Conservation (phyloP, 805 yeast species). For the Candida caryicola region DNA sequence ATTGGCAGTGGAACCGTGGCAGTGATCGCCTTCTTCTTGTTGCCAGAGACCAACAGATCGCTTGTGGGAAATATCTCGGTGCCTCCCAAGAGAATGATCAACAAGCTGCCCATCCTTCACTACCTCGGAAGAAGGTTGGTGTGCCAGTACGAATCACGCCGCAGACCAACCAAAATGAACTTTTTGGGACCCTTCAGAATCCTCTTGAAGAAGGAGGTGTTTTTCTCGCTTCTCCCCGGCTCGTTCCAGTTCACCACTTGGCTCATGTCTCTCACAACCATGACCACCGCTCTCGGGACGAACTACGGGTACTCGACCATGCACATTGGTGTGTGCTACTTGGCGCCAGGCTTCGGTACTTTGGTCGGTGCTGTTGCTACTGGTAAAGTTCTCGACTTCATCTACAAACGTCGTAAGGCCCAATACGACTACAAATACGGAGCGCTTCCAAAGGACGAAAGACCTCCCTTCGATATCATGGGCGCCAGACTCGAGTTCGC, state of each 20-base stretch:
- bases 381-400: slow-evolving; percentile 56
- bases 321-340: slow-evolving; percentile 66
- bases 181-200: slow-evolving; percentile 39
- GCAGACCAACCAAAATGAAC: slow-evolving; percentile 4
- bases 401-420: slow-evolving; percentile 35
- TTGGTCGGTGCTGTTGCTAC: slow-evolving; percentile 55
- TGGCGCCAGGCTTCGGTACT: slow-evolving; percentile 72
- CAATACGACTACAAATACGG: slow-evolving; percentile 28
- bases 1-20: slow-evolving; percentile 55
- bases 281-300: slow-evolving; percentile 52
- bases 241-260: slow-evolving; percentile 67
- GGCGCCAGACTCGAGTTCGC: slow-evolving; percentile 50
- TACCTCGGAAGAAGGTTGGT: slow-evolving; percentile 1
- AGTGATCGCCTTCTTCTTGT: slow-evolving; percentile 22
- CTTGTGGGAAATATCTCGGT: slow-evolving; percentile 76
- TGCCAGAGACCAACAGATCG: slow-evolving; percentile 76
- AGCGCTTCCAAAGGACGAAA: slow-evolving; percentile 14
- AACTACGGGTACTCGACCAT: slow-evolving; percentile 51
- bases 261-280: slow-evolving; percentile 66
- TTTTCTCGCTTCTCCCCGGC: slow-evolving; percentile 50
- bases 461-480: slow-evolving; percentile 49
- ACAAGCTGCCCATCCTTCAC: slow-evolving; percentile 45
- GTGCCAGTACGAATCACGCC: slow-evolving; percentile 1
- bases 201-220: slow-evolving; percentile 42
- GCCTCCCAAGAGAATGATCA: slow-evolving; percentile 42